Percentiles rank a stretch among this genome's conserved stretches.
These are phyloP conservation scores for Arxiozyma heterogenica DNA, from an alignment of 1,139 yeast genomes.

Conservation along the genomic window DNA sequence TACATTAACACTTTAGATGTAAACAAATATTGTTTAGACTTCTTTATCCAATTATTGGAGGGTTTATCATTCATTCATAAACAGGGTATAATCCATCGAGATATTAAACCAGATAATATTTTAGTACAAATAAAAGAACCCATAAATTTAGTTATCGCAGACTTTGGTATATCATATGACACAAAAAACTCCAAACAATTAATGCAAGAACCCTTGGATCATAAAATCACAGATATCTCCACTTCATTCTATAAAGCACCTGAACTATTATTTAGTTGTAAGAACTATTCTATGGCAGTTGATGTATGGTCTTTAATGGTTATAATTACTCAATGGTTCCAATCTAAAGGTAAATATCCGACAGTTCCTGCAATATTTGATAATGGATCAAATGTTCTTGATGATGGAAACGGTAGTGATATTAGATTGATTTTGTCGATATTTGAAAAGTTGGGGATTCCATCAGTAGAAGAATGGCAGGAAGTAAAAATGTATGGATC, in stretches of 20 bases:
- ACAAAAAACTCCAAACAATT: conserved; percentile 30
- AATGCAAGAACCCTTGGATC: conserved; percentile 35
- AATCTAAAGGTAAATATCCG: conserved; percentile 33
- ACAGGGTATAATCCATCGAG: conserved; percentile 73
- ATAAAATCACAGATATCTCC: conserved; percentile 61
- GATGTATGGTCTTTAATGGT: conserved; percentile 84
- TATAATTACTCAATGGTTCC: conserved; percentile 50
- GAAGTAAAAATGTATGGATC: conserved; percentile 37
- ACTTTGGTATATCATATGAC: conserved; percentile 69
- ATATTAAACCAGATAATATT: conserved; percentile 74
- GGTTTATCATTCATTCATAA: conserved; percentile 48
- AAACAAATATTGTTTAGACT: conserved; percentile 21
- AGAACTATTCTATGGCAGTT: conserved; percentile 49
- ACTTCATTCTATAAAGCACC: conserved; percentile 80
- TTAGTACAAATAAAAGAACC: conserved; percentile 25
- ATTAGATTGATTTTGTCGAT: conserved; percentile 56
- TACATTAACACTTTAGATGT: conserved; percentile 17
- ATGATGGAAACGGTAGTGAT: conserved; percentile 44
- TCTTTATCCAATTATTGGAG: conserved; percentile 37
- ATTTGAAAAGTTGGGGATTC: conserved; percentile 61
- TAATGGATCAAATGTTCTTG: conserved; percentile 26
- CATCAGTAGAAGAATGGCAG: conserved; percentile 43
- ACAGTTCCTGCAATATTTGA: conserved; percentile 21
- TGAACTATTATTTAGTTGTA: conserved; percentile 65
- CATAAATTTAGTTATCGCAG: conserved; percentile 45